phyloP scores from a whole-genome alignment of 331 rosid species.

The Arachis monticola region DNA sequence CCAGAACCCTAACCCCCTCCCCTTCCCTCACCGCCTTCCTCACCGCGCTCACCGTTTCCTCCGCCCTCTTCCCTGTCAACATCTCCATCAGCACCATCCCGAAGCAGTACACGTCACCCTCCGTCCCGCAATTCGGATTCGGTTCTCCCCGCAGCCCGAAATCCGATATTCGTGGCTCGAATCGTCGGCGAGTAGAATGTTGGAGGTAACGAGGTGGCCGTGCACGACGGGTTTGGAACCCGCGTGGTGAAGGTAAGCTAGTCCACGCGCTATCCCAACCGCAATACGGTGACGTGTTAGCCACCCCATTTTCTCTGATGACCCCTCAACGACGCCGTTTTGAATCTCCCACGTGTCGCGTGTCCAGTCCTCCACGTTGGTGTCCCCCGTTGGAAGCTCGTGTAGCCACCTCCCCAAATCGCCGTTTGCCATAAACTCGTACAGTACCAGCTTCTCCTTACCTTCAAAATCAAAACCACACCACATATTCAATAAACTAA shows the following conservation, averaged over 20 bases:
- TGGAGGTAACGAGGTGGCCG: slow-evolving; percentile 80
- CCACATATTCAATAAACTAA: not conserved
- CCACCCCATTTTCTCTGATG: slow-evolving; percentile 71
- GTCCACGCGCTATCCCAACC: slow-evolving; percentile 89
- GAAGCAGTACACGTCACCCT: slow-evolving; percentile 78
- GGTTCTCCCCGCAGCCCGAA: slow-evolving; percentile 56
- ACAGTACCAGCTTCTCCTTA: slow-evolving; percentile 72
- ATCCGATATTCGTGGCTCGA: slow-evolving; percentile 74
- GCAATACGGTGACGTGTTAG: slow-evolving; percentile 83
- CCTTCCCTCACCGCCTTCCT: slow-evolving; percentile 74
- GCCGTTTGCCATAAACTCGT: slow-evolving; percentile 85
- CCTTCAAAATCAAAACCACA: slow-evolving; percentile 43
- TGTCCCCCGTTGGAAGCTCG: slow-evolving; percentile 83
- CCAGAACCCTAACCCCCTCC: slow-evolving; percentile 47
- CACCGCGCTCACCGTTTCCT: slow-evolving; percentile 62
- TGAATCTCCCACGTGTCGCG: slow-evolving; percentile 84
- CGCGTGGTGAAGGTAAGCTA: slow-evolving; percentile 88
- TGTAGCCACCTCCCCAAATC: slow-evolving; percentile 86
- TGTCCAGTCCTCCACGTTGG: slow-evolving; percentile 91
- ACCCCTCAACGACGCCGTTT: slow-evolving; percentile 31
- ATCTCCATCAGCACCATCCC: slow-evolving; percentile 80
- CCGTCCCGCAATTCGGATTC: slow-evolving; percentile 14
- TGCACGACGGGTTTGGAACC: slow-evolving; percentile 75
- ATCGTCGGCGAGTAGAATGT: slow-evolving; percentile 60
- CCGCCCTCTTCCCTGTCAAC: slow-evolving; percentile 67